These are phyloP conservation scores for Nepenthes gracilis DNA, from an alignment of 148 eudicot species.

Conservation along the genomic window DNA sequence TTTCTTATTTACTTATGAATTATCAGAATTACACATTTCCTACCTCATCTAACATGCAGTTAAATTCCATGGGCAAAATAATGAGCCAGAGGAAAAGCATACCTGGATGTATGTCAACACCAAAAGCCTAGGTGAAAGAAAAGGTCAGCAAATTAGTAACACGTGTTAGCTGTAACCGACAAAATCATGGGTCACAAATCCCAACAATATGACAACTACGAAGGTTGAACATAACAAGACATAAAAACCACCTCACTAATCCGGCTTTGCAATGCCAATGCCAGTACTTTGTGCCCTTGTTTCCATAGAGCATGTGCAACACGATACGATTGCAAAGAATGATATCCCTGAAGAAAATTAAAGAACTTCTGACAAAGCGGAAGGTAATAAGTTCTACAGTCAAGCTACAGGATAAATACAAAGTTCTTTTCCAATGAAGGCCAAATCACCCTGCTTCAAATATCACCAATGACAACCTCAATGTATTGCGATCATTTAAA, in stretches of 20 bases:
- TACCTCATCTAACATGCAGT: not conserved
- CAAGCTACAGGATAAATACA: not conserved
- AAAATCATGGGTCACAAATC: not conserved
- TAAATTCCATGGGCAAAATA: not conserved
- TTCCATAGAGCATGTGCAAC: constrained; percentile 52
- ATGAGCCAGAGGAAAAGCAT: constrained; percentile 1
- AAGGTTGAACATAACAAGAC: not conserved
- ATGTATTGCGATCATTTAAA: too few relatives aligned
- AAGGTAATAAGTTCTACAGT: not conserved
- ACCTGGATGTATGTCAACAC: constrained; percentile 67
- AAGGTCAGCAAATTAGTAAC: constrained; percentile 3
- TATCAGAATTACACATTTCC: too few relatives aligned
- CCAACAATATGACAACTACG: not conserved
- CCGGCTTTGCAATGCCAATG: constrained; percentile 55
- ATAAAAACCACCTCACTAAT: constrained; percentile 43
- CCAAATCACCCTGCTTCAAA: too few relatives aligned
- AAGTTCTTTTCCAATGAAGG: not conserved
- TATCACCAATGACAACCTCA: too few relatives aligned
- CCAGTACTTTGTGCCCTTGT: constrained; percentile 46
- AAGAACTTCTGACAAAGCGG: not conserved
- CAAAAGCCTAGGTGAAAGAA: constrained; percentile 33
- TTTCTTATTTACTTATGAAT: too few relatives aligned
- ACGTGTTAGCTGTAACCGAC: not conserved
- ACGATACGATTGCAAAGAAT: constrained; percentile 50
- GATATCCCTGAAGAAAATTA: constrained; percentile 40